Evolutionary conservation across 2,329 filamentous ascomycete species (phyloP).

Genomic region (Orbilia quercus): DNA sequence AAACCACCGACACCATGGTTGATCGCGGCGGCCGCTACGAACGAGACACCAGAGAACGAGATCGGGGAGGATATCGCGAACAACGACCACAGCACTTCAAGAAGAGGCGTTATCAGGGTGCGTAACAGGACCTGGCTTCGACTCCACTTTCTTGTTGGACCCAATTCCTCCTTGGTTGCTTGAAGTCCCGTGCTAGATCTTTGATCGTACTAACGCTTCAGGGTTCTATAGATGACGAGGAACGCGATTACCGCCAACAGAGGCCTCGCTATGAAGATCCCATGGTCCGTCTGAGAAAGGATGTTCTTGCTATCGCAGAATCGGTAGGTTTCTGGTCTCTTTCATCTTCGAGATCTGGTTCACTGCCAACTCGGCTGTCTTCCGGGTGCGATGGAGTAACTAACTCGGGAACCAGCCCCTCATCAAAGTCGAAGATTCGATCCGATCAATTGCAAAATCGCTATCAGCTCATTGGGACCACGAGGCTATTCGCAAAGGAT

Average conservation of each 20-base stretch:
- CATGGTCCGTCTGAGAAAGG: slow-evolving; percentile 77
- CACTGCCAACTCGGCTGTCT: neutral
- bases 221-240: slow-evolving; percentile 72
- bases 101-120: slow-evolving; percentile 55
- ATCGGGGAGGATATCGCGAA: slow-evolving; percentile 49
- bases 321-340: slow-evolving; percentile 66
- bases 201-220: slow-evolving; percentile 18
- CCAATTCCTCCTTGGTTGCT: slow-evolving; percentile 6
- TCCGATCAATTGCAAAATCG: slow-evolving; percentile 77
- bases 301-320: slow-evolving; percentile 83
- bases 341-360: neutral
- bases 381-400: neutral
- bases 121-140: slow-evolving; percentile 19
- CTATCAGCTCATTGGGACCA: slow-evolving; percentile 88
- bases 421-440: slow-evolving; percentile 81
- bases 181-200: neutral
- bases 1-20: slow-evolving; percentile 33
- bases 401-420: slow-evolving; percentile 67
- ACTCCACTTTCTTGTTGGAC: slow-evolving; percentile 10
- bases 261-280: slow-evolving; percentile 76
- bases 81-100: slow-evolving; percentile 52
- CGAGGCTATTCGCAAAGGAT: slow-evolving; percentile 77
- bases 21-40: slow-evolving; percentile 54
- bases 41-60: slow-evolving; percentile 47
- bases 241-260: slow-evolving; percentile 68